A percentile compares a stretch with the other conserved stretches of the same genome.
phyloP scores from a whole-genome alignment of 2,329 filamentous ascomycete species.

The Camptophora hylomeconis region DNA sequence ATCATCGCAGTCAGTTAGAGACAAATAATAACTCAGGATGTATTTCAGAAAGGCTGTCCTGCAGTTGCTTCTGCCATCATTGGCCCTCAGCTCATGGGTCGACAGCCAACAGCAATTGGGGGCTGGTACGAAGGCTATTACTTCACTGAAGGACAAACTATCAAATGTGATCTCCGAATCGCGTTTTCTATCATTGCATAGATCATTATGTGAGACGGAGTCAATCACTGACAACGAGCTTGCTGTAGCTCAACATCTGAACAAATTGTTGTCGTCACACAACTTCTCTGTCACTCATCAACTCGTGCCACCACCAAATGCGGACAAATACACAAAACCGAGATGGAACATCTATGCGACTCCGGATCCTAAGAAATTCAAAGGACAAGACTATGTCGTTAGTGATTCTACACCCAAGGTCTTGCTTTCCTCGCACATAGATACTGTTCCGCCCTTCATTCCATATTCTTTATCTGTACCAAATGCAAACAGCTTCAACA shows the following conservation, averaged over 20 bases:
- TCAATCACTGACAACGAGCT: slow-evolving; percentile 61
- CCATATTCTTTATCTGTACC: slow-evolving; percentile 31
- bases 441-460: slow-evolving; percentile 45
- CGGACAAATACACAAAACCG: slow-evolving; percentile 19
- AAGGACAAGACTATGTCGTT: too few species aligned
- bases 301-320: slow-evolving; percentile 21
- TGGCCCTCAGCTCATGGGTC: too few species aligned
- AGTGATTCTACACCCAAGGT: slow-evolving; percentile 23
- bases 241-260: slow-evolving; percentile 54
- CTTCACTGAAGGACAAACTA: slow-evolving; percentile 17
- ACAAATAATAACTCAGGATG: too few species aligned
- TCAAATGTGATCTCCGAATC: slow-evolving; percentile 28
- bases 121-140: too few species aligned
- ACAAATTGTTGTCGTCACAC: slow-evolving; percentile 47
- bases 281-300: slow-evolving; percentile 53
- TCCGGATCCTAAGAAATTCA: slow-evolving; percentile 19
- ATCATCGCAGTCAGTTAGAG: too few species aligned
- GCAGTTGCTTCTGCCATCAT: too few species aligned
- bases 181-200: slow-evolving; percentile 58
- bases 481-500: slow-evolving; percentile 9
- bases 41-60: too few species aligned
- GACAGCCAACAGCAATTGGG: too few species aligned
- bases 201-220: slow-evolving; percentile 57
- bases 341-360: slow-evolving; percentile 72
- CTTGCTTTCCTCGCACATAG: slow-evolving; percentile 60